phyloP scores from a whole-genome alignment of 75 land plant species.

The Picea sitchensis region DNA sequence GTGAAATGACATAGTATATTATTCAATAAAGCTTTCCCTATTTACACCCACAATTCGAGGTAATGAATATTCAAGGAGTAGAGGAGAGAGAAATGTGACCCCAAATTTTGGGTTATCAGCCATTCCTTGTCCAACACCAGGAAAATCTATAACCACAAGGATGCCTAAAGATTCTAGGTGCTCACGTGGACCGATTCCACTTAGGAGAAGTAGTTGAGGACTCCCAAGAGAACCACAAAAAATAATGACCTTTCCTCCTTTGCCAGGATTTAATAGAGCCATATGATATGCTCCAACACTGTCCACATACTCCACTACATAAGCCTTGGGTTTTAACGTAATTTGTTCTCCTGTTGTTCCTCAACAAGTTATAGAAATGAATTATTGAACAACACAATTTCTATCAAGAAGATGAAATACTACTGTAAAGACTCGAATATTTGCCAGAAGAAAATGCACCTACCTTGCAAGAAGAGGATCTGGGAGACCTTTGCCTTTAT shows the following conservation, averaged over 20 bases:
- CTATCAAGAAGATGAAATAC: no score
- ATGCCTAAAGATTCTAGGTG: slow-evolving; percentile 64
- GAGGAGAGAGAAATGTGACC: slow-evolving; percentile 47
- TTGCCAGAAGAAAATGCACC: no score
- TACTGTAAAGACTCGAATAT: no score
- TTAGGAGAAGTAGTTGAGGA: slow-evolving; percentile 80
- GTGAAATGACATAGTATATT: slow-evolving; percentile 51
- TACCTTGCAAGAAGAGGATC: no score
- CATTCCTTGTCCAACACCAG: slow-evolving; percentile 66
- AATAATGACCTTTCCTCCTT: slow-evolving; percentile 61
- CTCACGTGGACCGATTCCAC: slow-evolving; percentile 70
- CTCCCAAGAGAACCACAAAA: slow-evolving; percentile 78
- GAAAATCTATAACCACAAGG: slow-evolving; percentile 37
- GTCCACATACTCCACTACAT: slow-evolving; percentile 66
- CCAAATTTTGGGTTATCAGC: slow-evolving; percentile 79
- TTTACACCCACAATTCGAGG: slow-evolving; percentile 81
- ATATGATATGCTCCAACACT: slow-evolving; percentile 41
- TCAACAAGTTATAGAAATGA: no score
- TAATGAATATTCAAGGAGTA: slow-evolving; percentile 55
- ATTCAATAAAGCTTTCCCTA: slow-evolving; percentile 46
- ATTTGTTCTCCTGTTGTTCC: no score
- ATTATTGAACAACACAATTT: no score
- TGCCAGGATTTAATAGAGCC: slow-evolving; percentile 26
- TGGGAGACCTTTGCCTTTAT: no score
- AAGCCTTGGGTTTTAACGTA: slow-evolving; percentile 23